Conservation (phyloP, 2,329 filamentous ascomycete genomes). For the Epichloe gansuensis region DNA sequence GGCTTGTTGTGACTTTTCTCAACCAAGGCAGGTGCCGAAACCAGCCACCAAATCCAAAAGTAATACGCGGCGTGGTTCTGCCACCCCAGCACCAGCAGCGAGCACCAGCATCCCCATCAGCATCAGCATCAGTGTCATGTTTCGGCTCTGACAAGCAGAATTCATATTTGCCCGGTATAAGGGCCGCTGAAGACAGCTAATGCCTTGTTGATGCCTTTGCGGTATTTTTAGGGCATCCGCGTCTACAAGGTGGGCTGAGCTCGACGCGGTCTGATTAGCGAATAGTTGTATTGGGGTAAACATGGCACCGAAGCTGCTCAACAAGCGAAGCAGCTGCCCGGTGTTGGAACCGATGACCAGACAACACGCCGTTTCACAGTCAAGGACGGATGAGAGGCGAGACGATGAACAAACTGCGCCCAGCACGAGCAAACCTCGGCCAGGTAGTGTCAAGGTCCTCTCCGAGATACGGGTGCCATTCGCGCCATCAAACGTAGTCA, state of each 20-base stretch:
- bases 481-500: conserved; percentile 20
- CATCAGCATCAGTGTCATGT: background rate
- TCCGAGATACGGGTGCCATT: conserved; percentile 23
- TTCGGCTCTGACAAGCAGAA: background rate
- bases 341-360: conserved; percentile 9
- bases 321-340: conserved; percentile 16
- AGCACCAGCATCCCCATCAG: background rate
- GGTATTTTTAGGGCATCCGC: background rate
- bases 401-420: conserved; percentile 5
- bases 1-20: background rate
- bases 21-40: background rate
- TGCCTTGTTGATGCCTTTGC: background rate
- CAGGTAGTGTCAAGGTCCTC: conserved; percentile 20
- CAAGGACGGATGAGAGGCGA: background rate
- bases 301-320: conserved; percentile 18
- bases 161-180: background rate
- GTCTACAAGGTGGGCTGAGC: background rate
- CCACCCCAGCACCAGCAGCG: background rate
- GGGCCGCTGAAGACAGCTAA: background rate
- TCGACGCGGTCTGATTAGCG: background rate
- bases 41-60: background rate
- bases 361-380: background rate
- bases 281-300: background rate
- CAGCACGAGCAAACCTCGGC: conserved; percentile 14
- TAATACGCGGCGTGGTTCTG: background rate